These are phyloP conservation scores for Penicillium brevicompactum DNA, from an alignment of 2,329 filamentous ascomycete genomes.

Conservation along the genomic window DNA sequence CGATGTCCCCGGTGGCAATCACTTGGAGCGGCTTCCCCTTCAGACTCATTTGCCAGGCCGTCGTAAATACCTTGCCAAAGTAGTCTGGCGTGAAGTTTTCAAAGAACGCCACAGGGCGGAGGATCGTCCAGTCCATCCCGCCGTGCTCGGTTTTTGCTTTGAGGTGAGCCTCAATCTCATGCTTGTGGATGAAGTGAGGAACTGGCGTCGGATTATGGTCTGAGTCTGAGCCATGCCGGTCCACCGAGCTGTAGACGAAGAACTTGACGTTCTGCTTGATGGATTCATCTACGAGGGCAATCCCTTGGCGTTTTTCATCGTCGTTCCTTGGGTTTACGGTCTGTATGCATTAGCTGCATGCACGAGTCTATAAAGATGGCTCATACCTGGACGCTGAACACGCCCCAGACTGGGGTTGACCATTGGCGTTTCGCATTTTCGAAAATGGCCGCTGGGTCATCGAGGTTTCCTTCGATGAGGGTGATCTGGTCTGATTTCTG, in stretches of 20 bases:
- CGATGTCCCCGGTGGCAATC: constrained; percentile 54
- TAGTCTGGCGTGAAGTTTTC: constrained; percentile 56
- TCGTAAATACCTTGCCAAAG: constrained; percentile 52
- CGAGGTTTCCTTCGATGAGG: constrained; percentile 61
- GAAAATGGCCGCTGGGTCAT: constrained; percentile 56
- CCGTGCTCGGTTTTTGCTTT: constrained; percentile 46
- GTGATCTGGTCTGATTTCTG: constrained; percentile 51
- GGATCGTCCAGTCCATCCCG: constrained; percentile 62
- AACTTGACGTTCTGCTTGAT: constrained; percentile 58
- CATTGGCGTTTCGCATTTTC: constrained; percentile 42
- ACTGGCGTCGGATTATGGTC: constrained; percentile 57
- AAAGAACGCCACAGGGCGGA: constrained; percentile 65
- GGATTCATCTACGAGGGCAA: constrained; percentile 59
- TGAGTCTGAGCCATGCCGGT: constrained; percentile 60
- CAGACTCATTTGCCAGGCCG: constrained; percentile 43
- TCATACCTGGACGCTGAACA: constrained; percentile 62
- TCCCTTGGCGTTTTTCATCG: constrained; percentile 59
- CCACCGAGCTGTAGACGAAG: constrained; percentile 67
- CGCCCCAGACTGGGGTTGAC: constrained; percentile 55
- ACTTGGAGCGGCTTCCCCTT: constrained; percentile 47
- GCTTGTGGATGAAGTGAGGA: constrained; percentile 65
- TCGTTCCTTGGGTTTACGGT: not conserved
- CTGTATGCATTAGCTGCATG: not conserved
- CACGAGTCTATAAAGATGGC: no score
- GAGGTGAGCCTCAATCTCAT: constrained; percentile 65